Conservation (phyloP, 2,329 filamentous ascomycete genomes). For the Penicillium sp. region DNA sequence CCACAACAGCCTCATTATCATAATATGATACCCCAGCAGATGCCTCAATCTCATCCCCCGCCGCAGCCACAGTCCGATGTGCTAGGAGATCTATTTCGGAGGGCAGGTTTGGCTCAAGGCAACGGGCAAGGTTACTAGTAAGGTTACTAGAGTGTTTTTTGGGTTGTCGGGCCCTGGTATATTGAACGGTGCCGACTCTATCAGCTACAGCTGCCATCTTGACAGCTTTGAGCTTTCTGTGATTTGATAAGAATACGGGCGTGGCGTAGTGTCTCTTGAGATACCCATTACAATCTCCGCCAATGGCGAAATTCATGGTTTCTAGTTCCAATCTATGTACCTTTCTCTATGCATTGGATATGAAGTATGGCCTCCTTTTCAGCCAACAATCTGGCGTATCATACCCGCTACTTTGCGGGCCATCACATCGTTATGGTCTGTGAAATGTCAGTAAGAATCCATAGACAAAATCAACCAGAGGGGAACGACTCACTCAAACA, state of each 20-base stretch:
- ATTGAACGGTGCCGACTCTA: constrained; percentile 11
- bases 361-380: background rate
- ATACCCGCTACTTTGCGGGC: constrained; percentile 51
- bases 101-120: constrained; percentile 38
- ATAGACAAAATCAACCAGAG: background rate
- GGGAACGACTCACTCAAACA: constrained; percentile 48
- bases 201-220: constrained; percentile 6
- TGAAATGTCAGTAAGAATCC: constrained; percentile 6
- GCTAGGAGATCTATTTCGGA: constrained; percentile 44
- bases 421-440: constrained; percentile 47
- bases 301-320: constrained; percentile 10
- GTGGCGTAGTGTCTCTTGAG: constrained; percentile 17
- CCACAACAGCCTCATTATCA: constrained; percentile 10
- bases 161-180: background rate
- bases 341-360: background rate
- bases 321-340: background rate
- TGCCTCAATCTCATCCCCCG: constrained; percentile 9
- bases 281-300: constrained; percentile 23
- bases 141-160: constrained; percentile 8
- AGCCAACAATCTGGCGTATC: constrained; percentile 42
- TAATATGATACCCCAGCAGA: constrained; percentile 13
- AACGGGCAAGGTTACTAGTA: constrained; percentile 17
- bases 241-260: constrained; percentile 3
- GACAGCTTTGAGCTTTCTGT: background rate
- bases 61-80: constrained; percentile 33